Evolutionary conservation across 2,329 filamentous ascomycete species (phyloP).

Genomic region (Colletotrichum orchidophilum): DNA sequence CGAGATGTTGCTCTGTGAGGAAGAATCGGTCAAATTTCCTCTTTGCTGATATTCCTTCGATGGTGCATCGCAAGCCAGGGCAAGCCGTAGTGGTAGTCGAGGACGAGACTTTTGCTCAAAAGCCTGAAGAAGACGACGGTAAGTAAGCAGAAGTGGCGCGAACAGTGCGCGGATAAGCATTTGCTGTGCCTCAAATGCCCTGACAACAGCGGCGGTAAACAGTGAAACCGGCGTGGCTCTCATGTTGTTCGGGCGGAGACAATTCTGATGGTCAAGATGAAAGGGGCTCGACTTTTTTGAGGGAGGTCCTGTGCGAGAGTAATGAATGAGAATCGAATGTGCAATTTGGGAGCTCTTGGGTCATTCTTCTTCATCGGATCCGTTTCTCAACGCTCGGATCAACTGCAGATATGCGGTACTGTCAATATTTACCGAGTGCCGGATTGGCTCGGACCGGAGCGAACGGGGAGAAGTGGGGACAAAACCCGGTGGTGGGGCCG

Average conservation of each 20-base stretch:
- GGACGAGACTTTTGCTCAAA: slow-evolving; percentile 20
- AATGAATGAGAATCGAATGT: not conserved
- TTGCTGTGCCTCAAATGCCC: not conserved
- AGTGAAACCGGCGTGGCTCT: slow-evolving; percentile 2
- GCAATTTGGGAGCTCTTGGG: not conserved
- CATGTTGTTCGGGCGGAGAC: not conserved
- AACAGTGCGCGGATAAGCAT: slow-evolving; percentile 20
- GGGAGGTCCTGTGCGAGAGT: not conserved
- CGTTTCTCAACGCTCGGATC: too few species aligned
- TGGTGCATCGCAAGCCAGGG: slow-evolving; percentile 12
- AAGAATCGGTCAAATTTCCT: slow-evolving; percentile 32
- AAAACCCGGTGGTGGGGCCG: not conserved
- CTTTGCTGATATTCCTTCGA: slow-evolving; percentile 28
- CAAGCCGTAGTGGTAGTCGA: slow-evolving; percentile 21
- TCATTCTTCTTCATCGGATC: too few species aligned
- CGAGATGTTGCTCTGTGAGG: slow-evolving; percentile 32
- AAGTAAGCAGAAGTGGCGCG: slow-evolving; percentile 23
- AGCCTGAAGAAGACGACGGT: slow-evolving; percentile 21
- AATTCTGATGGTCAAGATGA: slow-evolving; percentile 4
- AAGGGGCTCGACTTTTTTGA: not conserved
- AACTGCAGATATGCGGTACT: not conserved
- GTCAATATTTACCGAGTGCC: not conserved
- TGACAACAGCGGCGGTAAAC: not conserved
- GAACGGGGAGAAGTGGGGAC: not conserved
- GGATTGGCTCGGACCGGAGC: not conserved